Percentiles rank a stretch among this genome's conserved stretches.
Conservation (phyloP, 305 asterid genomes). For the Fraxinus paxiana region DNA sequence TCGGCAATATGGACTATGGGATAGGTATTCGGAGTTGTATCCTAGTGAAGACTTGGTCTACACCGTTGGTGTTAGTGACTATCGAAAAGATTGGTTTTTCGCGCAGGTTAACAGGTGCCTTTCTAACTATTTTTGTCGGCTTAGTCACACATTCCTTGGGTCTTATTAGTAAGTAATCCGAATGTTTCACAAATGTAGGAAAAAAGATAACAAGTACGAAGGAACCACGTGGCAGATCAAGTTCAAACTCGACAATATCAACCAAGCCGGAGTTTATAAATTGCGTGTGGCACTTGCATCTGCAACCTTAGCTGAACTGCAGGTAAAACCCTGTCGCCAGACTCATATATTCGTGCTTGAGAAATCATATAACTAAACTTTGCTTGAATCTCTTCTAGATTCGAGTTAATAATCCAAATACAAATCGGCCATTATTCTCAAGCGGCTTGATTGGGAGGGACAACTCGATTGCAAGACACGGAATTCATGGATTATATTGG, state of each 20-base stretch:
- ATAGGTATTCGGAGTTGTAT: constrained; percentile 68
- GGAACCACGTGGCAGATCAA: constrained; percentile 97
- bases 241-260: constrained; percentile 48
- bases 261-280: constrained; percentile 48
- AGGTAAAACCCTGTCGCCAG: constrained; percentile 38
- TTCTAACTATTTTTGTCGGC: background rate
- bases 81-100: constrained; percentile 71
- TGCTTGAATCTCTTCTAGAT: constrained; percentile 41
- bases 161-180: background rate
- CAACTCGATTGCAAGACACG: constrained; percentile 91
- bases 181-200: constrained; percentile 41
- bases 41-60: constrained; percentile 67
- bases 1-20: constrained; percentile 94
- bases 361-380: background rate
- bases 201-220: constrained; percentile 53
- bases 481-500: constrained; percentile 89
- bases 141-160: background rate
- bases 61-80: constrained; percentile 72
- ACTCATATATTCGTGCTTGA: background rate
- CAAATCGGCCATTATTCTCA: constrained; percentile 63
- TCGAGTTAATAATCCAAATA: constrained; percentile 61
- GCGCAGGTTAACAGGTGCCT: constrained; percentile 83
- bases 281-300: constrained; percentile 81
- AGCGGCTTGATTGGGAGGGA: constrained; percentile 88
- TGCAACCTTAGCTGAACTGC: constrained; percentile 82